These are phyloP conservation scores for Aspergillus melleus DNA, from an alignment of 2,329 filamentous ascomycete genomes.

Conservation along the genomic window DNA sequence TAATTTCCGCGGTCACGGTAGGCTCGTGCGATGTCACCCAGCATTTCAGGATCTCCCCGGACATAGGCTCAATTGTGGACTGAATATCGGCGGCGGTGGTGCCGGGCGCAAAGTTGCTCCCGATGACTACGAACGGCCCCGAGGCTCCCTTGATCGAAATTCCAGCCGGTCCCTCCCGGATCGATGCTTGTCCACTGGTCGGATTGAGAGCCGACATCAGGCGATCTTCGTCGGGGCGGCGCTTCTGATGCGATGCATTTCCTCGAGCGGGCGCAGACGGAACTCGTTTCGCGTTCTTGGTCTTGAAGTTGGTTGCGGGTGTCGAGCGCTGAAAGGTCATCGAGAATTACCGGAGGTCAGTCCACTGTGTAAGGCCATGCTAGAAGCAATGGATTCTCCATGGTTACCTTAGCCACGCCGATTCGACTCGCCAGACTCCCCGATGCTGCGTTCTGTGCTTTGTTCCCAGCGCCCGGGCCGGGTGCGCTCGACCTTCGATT, in stretches of 20 bases:
- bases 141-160: slow-evolving; percentile 58
- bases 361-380: neutral
- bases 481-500: slow-evolving; percentile 52
- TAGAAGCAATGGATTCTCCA: neutral
- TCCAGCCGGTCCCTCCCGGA: slow-evolving; percentile 34
- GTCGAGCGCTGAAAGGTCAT: slow-evolving; percentile 36
- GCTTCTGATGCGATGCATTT: slow-evolving; percentile 25
- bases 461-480: slow-evolving; percentile 41
- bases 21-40: slow-evolving; percentile 54
- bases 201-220: slow-evolving; percentile 32
- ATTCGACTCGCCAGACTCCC: slow-evolving; percentile 59
- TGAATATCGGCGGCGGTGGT: slow-evolving; percentile 67
- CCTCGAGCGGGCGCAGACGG: slow-evolving; percentile 19
- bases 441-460: slow-evolving; percentile 44
- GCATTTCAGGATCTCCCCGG: slow-evolving; percentile 56
- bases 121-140: slow-evolving; percentile 59
- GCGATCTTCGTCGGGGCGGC: slow-evolving; percentile 36
- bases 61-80: slow-evolving; percentile 56
- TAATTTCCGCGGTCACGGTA: slow-evolving; percentile 61
- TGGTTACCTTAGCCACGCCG: slow-evolving; percentile 56
- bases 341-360: slow-evolving; percentile 2
- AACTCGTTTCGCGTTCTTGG: slow-evolving; percentile 41
- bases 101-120: slow-evolving; percentile 65
- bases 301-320: slow-evolving; percentile 37
- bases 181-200: slow-evolving; percentile 30